phyloP scores from a whole-genome alignment of 208 protist genomes.

The Leishmania arabica region DNA sequence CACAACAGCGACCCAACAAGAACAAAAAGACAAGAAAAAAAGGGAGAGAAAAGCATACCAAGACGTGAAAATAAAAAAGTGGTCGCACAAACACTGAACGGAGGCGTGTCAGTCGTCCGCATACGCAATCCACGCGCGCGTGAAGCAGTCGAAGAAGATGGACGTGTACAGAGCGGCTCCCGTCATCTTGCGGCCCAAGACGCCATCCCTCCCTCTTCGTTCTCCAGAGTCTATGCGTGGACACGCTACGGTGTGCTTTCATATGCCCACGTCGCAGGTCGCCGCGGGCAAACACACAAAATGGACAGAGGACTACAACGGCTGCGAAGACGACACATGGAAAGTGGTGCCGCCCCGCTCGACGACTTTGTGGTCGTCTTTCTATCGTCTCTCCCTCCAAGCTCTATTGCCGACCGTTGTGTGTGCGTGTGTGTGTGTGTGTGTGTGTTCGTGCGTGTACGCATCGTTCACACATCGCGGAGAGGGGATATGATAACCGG shows the following conservation, averaged over 20 bases:
- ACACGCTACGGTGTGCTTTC: background rate
- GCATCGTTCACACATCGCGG: background rate
- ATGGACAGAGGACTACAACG: background rate
- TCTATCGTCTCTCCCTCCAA: background rate
- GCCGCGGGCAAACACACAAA: background rate
- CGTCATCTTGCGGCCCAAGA: background rate
- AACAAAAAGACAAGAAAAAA: background rate
- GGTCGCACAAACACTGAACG: background rate
- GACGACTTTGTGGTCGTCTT: background rate
- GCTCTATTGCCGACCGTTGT: background rate
- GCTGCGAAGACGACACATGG: background rate
- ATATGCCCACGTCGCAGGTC: background rate
- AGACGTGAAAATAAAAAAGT: background rate
- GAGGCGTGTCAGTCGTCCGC: background rate
- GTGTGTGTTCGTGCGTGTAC: background rate
- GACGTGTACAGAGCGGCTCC: background rate
- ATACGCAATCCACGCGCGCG: background rate
- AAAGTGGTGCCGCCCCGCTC: background rate
- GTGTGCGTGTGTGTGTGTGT: background rate
- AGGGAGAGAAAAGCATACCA: background rate
- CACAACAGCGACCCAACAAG: background rate
- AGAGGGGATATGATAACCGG: background rate
- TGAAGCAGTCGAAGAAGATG: background rate
- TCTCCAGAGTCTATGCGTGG: background rate
- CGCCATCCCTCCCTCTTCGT: background rate